Evolutionary conservation across 139 green algal genomes (phyloP), one percentile per base, ranked within the genome.

Genomic region (Spirogloea muscicola): DNA sequence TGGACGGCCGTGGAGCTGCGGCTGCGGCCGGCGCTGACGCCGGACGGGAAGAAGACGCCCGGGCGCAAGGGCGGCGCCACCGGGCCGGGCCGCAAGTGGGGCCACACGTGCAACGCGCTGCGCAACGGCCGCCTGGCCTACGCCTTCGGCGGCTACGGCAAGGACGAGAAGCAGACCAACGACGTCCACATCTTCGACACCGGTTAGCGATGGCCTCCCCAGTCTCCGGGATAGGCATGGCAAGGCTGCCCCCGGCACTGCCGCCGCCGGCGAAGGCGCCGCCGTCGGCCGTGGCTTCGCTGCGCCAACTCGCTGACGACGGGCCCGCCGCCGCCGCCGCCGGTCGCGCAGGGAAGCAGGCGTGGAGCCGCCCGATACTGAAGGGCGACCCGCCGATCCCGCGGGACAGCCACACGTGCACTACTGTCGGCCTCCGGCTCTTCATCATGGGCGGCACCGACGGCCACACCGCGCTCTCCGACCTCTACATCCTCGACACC

Each of bases 381-480:
- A 73, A 72, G 70, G 70, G 70, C 34, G 29, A n/a, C 34, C 58
- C 39, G 43, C 70, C 70, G 13, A 48, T n/a, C 29, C 70, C 70
- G 3, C 42, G 70, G 18, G 70, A 78, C 34, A 78, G 70, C 58
- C 70, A 78, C 59, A 78, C 70, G 21, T 74, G 70, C 70, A 78
- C 70, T 21, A 43, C 63, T 10, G 38, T 78, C n/a, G 70, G 70
- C 38, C 39, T 13, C 41, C 21, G 43, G n/a, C 58, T 78, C 4
- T 78, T 78, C 38, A 58, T 78, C 41, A 72, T 78, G 5, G 70
- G 70, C 16, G 70, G 70, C 31, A 72, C 57, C 3, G 58, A 78
- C 58, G 57, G 57, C 5, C 25, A 16, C 29, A 52, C 31, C 27
- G 27, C 58, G 21, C 58, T 78, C 10, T 38, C 31, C 10, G 70